phyloP scores from a whole-genome alignment of 495 filamentous ascomycete species.

The Cetradonia linearis region DNA sequence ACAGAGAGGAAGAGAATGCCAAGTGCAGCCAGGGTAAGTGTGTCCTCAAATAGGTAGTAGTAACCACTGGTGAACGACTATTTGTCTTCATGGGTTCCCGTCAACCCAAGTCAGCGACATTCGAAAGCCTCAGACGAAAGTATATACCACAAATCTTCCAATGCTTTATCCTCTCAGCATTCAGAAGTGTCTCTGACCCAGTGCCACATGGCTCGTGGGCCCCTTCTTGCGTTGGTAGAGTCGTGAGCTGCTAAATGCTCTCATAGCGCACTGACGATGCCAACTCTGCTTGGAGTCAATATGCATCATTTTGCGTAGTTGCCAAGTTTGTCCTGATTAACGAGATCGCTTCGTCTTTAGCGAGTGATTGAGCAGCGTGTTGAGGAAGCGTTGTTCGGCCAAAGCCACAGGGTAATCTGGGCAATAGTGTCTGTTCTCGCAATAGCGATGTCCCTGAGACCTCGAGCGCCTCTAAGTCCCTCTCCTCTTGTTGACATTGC shows the following conservation, averaged over 20 bases:
- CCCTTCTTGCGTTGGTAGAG: not conserved
- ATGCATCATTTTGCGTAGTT: not conserved
- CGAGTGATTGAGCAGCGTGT: not conserved
- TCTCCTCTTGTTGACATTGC: not conserved
- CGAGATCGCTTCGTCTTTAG: not conserved
- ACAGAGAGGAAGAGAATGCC: not conserved
- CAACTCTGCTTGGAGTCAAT: not conserved
- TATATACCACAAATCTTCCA: not conserved
- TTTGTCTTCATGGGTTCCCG: not conserved
- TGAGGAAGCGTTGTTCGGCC: not conserved
- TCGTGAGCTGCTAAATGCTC: not conserved
- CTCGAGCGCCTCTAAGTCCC: not conserved
- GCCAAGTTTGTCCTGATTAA: not conserved
- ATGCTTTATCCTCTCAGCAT: not conserved
- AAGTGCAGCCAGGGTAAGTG: not conserved
- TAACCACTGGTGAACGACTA: too few relatives aligned
- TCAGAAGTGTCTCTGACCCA: not conserved
- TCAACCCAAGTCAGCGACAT: not conserved
- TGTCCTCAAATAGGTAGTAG: too few relatives aligned
- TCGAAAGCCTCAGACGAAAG: not conserved
- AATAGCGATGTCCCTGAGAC: not conserved
- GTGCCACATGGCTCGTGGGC: not conserved
- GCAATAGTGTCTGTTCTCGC: not conserved
- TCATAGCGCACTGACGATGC: not conserved
- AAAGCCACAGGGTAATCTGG: not conserved